Evolutionary conservation across 495 filamentous ascomycete genomes (phyloP).

Genomic region (Haplographium delicatum): DNA sequence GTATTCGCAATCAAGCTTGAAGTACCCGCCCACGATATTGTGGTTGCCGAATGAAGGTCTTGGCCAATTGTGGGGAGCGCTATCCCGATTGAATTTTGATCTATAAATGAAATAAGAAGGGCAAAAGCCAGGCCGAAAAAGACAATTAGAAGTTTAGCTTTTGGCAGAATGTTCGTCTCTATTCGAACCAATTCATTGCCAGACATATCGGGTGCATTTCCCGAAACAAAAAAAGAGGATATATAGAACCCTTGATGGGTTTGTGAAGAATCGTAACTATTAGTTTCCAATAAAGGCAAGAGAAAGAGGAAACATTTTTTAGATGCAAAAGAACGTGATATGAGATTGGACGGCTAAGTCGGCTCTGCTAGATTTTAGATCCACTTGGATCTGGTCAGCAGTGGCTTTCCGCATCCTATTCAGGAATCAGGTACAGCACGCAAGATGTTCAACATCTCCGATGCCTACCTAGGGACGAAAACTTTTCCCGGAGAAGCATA

Average conservation of each 20-base stretch:
- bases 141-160: constrained; percentile 49
- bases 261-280: neutral
- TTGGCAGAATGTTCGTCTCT: constrained; percentile 54
- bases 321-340: neutral
- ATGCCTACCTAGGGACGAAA: too few species aligned
- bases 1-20: constrained; percentile 71
- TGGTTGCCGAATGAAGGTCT: constrained; percentile 49
- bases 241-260: neutral
- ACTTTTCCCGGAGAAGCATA: too few species aligned
- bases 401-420: too few species aligned
- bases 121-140: constrained; percentile 49
- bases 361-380: neutral
- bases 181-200: constrained; percentile 21
- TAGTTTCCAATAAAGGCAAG: neutral
- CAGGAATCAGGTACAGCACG: too few species aligned
- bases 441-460: too few species aligned
- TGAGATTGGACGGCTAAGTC: constrained; percentile 6
- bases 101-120: constrained; percentile 53
- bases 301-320: neutral
- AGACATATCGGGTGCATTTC: constrained; percentile 13
- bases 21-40: constrained; percentile 70
- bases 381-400: too few species aligned
- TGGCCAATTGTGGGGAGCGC: constrained; percentile 54
- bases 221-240: neutral
- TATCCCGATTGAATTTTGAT: constrained; percentile 59